Evolutionary conservation across 257 asterid species (phyloP).

Genomic region (Primulina huaijiensis): DNA sequence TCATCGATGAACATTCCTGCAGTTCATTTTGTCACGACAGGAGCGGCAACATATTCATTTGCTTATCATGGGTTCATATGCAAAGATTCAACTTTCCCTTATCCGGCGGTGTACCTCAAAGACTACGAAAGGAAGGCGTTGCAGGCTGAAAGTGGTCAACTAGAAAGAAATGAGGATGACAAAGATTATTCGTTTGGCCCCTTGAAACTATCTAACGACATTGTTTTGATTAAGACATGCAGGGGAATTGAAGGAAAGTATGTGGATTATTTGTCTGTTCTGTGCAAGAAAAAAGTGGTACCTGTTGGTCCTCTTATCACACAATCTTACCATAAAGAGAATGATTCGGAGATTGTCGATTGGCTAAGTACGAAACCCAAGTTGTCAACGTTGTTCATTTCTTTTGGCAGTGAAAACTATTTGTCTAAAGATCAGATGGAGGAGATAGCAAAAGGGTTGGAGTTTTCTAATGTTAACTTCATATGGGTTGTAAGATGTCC

Average conservation of each 20-base stretch:
- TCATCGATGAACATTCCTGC: neutral
- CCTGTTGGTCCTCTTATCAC: too few species aligned
- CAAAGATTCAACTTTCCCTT: neutral
- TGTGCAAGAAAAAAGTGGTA: too few species aligned
- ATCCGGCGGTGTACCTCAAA: neutral
- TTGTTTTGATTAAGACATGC: neutral
- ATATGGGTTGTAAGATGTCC: slow-evolving; percentile 34
- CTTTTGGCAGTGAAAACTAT: slow-evolving; percentile 40
- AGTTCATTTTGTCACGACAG: neutral
- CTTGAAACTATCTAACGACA: neutral
- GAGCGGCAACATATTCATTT: neutral
- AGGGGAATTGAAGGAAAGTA: too few species aligned
- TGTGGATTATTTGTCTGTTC: too few species aligned
- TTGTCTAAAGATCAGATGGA: slow-evolving; percentile 26
- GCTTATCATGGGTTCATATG: neutral
- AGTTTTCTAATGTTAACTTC: slow-evolving; percentile 24
- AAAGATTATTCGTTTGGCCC: neutral
- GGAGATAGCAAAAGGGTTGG: slow-evolving; percentile 31
- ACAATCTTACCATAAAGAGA: neutral
- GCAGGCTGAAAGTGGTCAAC: neutral
- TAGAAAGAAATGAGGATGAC: neutral
- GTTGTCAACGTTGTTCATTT: slow-evolving; percentile 32
- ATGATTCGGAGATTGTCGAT: slow-evolving; percentile 15
- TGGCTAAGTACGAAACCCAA: slow-evolving; percentile 29
- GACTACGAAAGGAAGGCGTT: neutral